Conservation (phyloP, 2,329 filamentous ascomycete species). For the Ophiostoma tasmaniense region DNA sequence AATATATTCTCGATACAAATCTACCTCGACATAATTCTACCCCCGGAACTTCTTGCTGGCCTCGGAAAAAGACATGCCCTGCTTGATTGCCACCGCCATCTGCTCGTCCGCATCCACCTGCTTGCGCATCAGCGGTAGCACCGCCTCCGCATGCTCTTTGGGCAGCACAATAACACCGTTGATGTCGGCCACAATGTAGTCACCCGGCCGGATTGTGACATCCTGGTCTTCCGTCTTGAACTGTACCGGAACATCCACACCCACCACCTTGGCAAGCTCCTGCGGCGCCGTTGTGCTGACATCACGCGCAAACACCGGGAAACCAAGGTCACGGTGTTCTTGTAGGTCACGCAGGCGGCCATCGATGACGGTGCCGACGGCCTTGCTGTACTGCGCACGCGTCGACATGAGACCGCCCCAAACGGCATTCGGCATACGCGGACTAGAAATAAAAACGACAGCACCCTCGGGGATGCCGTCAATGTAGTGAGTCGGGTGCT, state of each 20-base stretch:
- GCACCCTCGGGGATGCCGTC: conserved; percentile 39
- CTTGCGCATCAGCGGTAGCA: conserved; percentile 33
- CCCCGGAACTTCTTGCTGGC: conserved; percentile 34
- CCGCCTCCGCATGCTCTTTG: conserved; percentile 31
- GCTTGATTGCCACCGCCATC: conserved; percentile 33
- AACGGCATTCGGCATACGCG: conserved; percentile 40
- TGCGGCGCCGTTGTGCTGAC: conserved; percentile 37
- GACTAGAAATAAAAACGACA: conserved; percentile 44
- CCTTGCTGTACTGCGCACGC: conserved; percentile 36
- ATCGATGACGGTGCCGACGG: conserved; percentile 43
- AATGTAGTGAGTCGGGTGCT: conserved; percentile 41
- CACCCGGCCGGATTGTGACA: conserved; percentile 34
- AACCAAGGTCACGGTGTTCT: conserved; percentile 42
- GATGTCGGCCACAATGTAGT: conserved; percentile 38
- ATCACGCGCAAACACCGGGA: conserved; percentile 39
- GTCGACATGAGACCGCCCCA: conserved; percentile 48
- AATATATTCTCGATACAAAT: neutral
- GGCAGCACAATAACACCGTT: conserved; percentile 40
- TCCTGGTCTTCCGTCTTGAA: conserved; percentile 32
- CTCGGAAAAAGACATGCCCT: conserved; percentile 37
- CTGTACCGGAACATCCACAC: conserved; percentile 34
- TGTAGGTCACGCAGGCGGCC: conserved; percentile 44
- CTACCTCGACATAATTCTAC: neutral
- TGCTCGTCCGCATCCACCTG: conserved; percentile 35
- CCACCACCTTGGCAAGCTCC: conserved; percentile 35